Evolutionary conservation across 2,329 filamentous ascomycete species (phyloP).

Genomic region (Knoxdaviesia capensis): DNA sequence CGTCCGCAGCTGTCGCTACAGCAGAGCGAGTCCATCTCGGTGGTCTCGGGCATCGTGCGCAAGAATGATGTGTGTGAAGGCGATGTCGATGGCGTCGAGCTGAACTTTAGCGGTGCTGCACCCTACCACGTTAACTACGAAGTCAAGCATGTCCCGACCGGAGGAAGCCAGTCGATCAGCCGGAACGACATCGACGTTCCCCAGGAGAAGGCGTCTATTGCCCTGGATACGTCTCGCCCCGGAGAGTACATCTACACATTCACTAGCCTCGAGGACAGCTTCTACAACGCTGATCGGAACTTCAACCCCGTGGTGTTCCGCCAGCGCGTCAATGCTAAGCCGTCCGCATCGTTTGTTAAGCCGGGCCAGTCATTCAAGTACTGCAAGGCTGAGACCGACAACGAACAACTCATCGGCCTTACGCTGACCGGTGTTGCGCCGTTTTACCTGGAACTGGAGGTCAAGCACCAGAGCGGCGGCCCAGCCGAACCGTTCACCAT

Average conservation of each 20-base stretch:
- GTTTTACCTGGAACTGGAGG: slow-evolving; percentile 78
- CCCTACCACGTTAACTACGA: slow-evolving; percentile 75
- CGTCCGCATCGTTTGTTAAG: slow-evolving; percentile 61
- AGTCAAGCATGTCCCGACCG: slow-evolving; percentile 48
- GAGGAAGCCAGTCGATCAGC: slow-evolving; percentile 43
- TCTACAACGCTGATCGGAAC: slow-evolving; percentile 58
- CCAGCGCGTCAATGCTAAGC: slow-evolving; percentile 70
- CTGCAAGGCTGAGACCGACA: slow-evolving; percentile 65
- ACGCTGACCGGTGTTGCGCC: slow-evolving; percentile 65
- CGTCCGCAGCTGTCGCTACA: slow-evolving; percentile 53
- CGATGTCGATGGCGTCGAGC: slow-evolving; percentile 74
- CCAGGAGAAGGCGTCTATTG: slow-evolving; percentile 54
- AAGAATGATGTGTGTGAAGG: slow-evolving; percentile 85
- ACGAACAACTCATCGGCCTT: slow-evolving; percentile 76
- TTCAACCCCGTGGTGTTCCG: slow-evolving; percentile 49
- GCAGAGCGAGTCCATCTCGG: slow-evolving; percentile 37
- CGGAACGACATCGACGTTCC: slow-evolving; percentile 59
- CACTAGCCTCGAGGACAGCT: slow-evolving; percentile 59
- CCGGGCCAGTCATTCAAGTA: slow-evolving; percentile 91
- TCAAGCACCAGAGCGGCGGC: slow-evolving; percentile 72
- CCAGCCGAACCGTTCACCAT: slow-evolving; percentile 67
- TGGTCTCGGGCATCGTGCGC: slow-evolving; percentile 33
- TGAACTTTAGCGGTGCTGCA: slow-evolving; percentile 58
- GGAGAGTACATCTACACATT: slow-evolving; percentile 80
- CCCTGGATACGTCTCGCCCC: slow-evolving; percentile 68